Percentiles rank a stretch among this genome's conserved stretches.
phyloP scores from a whole-genome alignment of 1,284 basidiomycete genomes.

The Rhizoctonia solani region DNA sequence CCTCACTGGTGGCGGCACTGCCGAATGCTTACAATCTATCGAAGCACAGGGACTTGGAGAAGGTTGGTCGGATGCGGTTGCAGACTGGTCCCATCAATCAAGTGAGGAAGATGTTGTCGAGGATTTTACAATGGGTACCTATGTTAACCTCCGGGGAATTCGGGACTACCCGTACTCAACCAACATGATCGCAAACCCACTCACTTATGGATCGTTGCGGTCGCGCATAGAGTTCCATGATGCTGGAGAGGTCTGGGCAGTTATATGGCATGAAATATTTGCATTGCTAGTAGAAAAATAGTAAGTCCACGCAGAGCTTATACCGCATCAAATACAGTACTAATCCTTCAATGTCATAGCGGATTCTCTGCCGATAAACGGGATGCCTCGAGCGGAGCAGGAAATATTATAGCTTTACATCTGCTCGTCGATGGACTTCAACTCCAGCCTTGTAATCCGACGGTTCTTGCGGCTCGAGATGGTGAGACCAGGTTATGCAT shows the following conservation, averaged over 20 bases:
- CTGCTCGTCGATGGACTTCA: slow-evolving; percentile 32
- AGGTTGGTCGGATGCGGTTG: slow-evolving; percentile 30
- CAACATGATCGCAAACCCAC: slow-evolving; percentile 15
- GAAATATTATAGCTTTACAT: slow-evolving; percentile 4
- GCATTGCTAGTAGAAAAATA: slow-evolving; percentile 18
- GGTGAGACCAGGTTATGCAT: slow-evolving; percentile 8
- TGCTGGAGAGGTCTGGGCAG: slow-evolving; percentile 35
- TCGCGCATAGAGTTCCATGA: slow-evolving; percentile 20
- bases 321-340: background rate
- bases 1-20: slow-evolving; percentile 29
- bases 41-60: slow-evolving; percentile 36
- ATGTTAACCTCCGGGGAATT: slow-evolving; percentile 5
- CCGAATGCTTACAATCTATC: slow-evolving; percentile 23
- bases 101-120: background rate
- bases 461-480: slow-evolving; percentile 25
- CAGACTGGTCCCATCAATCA: slow-evolving; percentile 19
- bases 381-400: background rate
- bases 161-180: slow-evolving; percentile 28
- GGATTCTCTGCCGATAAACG: background rate
- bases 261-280: slow-evolving; percentile 18
- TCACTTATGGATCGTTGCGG: slow-evolving; percentile 14
- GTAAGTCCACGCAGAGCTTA: slow-evolving; percentile 28
- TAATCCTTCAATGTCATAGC: background rate
- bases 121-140: slow-evolving; percentile 26
- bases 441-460: slow-evolving; percentile 37